Evolutionary conservation across 2,329 filamentous ascomycete genomes (phyloP).

Genomic region (Pseudogymnoascus sp.): DNA sequence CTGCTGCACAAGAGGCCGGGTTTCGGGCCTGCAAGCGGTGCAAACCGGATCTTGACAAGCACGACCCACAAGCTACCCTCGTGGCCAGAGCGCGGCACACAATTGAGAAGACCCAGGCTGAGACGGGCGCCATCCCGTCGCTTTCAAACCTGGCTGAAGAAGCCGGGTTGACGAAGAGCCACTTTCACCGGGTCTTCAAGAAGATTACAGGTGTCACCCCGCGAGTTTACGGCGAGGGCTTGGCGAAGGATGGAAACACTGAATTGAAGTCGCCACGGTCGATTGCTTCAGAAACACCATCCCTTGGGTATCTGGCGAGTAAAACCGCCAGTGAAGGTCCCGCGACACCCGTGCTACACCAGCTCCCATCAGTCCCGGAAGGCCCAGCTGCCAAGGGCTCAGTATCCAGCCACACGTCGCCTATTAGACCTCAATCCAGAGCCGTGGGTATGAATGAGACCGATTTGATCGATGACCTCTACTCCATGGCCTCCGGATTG

Average conservation of each 20-base stretch:
- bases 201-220: constrained; percentile 42
- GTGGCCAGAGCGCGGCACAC: constrained; percentile 32
- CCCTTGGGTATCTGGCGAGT: constrained; percentile 5
- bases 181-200: constrained; percentile 53
- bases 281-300: constrained; percentile 4
- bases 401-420: not conserved
- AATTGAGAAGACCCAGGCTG: constrained; percentile 9
- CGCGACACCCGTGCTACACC: not conserved
- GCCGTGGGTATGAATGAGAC: not conserved
- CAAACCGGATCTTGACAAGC: constrained; percentile 32
- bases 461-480: constrained; percentile 1
- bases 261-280: constrained; percentile 15
- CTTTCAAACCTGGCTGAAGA: constrained; percentile 41
- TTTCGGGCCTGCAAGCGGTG: constrained; percentile 53
- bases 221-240: not conserved
- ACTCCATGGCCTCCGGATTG: not conserved
- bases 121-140: constrained; percentile 21
- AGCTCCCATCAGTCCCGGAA: not conserved
- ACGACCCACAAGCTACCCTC: constrained; percentile 37
- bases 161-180: constrained; percentile 47
- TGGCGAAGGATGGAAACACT: constrained; percentile 18
- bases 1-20: constrained; percentile 39
- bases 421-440: not conserved
- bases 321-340: constrained; percentile 2
- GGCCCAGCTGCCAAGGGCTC: not conserved